A percentile compares a stretch with the other conserved stretches of the same genome.
These are phyloP conservation scores for Globisporangium nagaii DNA, from an alignment of 352 stramenopile species.

Conservation along the genomic window DNA sequence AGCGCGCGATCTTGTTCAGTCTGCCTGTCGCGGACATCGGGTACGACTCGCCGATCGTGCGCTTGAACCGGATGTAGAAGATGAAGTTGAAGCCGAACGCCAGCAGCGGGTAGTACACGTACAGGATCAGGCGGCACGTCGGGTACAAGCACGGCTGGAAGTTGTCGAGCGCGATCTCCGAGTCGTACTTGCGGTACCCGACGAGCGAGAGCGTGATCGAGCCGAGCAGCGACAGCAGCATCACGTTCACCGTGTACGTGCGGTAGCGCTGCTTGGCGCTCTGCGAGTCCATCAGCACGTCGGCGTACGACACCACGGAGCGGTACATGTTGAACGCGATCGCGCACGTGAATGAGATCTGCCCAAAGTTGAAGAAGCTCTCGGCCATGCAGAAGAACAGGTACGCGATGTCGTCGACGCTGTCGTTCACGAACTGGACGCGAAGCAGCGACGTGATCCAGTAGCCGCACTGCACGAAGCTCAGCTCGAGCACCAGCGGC, in stretches of 20 bases:
- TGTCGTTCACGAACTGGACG: conserved; percentile 41
- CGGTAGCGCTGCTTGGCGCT: conserved; percentile 52
- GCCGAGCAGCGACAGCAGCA: conserved; percentile 53
- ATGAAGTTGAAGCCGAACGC: conserved; percentile 75
- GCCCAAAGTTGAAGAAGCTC: conserved; percentile 74
- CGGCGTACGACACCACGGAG: conserved; percentile 68
- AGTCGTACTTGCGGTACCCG: conserved; percentile 36
- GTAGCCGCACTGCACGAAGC: conserved; percentile 62
- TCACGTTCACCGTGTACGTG: conserved; percentile 62
- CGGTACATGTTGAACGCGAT: conserved; percentile 82
- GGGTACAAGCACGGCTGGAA: conserved; percentile 62
- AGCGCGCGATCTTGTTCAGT: conserved; percentile 64
- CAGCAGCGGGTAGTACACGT: conserved; percentile 71
- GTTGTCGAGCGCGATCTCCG: conserved; percentile 21
- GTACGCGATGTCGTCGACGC: conserved; percentile 41
- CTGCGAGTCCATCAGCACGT: conserved; percentile 64
- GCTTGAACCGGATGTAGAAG: conserved; percentile 75
- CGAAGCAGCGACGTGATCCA: conserved; percentile 63
- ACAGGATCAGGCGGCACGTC: conserved; percentile 64
- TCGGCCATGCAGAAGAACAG: conserved; percentile 66
- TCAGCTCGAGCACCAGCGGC: conserved; percentile 62
- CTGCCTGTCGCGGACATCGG: conserved; percentile 57
- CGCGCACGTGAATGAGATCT: conserved; percentile 75
- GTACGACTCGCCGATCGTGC: conserved; percentile 66
- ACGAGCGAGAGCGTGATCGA: conserved; percentile 57